These are phyloP conservation scores for Tetrapisispora fleetii DNA, from an alignment of 805 yeast species.

Conservation along the genomic window DNA sequence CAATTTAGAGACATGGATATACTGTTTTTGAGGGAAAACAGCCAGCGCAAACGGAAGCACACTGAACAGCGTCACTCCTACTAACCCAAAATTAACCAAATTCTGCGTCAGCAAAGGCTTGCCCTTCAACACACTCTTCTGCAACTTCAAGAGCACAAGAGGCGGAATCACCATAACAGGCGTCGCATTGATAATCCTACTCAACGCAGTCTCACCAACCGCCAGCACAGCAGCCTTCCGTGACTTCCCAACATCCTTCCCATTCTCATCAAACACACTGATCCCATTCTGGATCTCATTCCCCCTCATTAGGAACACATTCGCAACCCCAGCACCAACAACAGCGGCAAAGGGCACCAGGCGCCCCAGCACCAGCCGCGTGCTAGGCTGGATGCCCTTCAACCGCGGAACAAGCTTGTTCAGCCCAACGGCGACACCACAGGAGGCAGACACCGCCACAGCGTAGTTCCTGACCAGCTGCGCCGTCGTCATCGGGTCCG, in stretches of 20 bases:
- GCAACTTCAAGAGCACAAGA: slow-evolving; percentile 65
- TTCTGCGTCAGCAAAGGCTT: slow-evolving; percentile 58
- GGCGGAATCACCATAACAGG: slow-evolving; percentile 98
- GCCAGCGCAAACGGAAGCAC: slow-evolving; percentile 94
- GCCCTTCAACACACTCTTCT: slow-evolving; percentile 57
- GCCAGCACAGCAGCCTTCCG: slow-evolving; percentile 84
- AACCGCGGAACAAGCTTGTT: slow-evolving; percentile 85
- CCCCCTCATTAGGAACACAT: slow-evolving; percentile 93
- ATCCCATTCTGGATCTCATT: slow-evolving; percentile 87
- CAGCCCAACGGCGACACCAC: slow-evolving; percentile 90
- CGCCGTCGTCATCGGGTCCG: slow-evolving; percentile 73
- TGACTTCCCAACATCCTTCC: slow-evolving; percentile 61
- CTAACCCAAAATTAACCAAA: slow-evolving; percentile 71
- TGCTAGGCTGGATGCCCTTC: slow-evolving; percentile 54
- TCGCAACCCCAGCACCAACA: slow-evolving; percentile 91
- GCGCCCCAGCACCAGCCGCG: slow-evolving; percentile 67
- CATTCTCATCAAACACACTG: slow-evolving; percentile 55
- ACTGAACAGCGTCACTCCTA: slow-evolving; percentile 73
- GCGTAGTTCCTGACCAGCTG: slow-evolving; percentile 74
- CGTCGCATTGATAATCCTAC: slow-evolving; percentile 90
- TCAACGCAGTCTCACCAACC: slow-evolving; percentile 93
- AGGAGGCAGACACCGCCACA: slow-evolving; percentile 87
- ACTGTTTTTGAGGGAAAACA: slow-evolving; percentile 84
- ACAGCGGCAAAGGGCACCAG: slow-evolving; percentile 98
- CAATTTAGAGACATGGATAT: slow-evolving; percentile 44